A percentile compares a stretch with the other conserved stretches of the same genome.
phyloP scores from a whole-genome alignment of 2,329 filamentous ascomycete genomes.

The Colletotrichum euphorbiae region DNA sequence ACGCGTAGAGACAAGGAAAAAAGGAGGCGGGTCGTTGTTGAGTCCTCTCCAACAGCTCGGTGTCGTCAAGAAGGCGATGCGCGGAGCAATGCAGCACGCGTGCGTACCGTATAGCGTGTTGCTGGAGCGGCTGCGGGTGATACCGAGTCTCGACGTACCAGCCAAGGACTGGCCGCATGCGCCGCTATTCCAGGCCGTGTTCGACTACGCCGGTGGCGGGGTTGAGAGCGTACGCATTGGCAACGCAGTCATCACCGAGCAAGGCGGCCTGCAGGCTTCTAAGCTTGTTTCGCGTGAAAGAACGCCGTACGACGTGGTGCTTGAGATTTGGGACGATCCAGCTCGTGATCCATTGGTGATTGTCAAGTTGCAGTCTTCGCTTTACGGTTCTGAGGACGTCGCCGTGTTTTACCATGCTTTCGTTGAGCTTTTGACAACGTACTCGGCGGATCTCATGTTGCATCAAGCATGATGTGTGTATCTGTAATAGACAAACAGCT shows the following conservation, averaged over 20 bases:
- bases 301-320: constrained; percentile 25
- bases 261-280: background rate
- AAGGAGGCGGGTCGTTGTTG: background rate
- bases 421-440: background rate
- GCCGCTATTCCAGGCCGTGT: constrained; percentile 22
- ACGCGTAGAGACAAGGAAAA: constrained; percentile 46
- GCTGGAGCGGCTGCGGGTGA: background rate
- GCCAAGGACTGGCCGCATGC: constrained; percentile 10
- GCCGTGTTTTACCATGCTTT: background rate
- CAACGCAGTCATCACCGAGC: constrained; percentile 2
- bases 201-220: constrained; percentile 15
- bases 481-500: background rate
- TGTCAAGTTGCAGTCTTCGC: constrained; percentile 17
- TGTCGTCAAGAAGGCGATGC: constrained; percentile 1
- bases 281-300: constrained; percentile 15
- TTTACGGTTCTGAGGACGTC: background rate
- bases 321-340: constrained; percentile 16
- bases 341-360: constrained; percentile 11
- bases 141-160: background rate
- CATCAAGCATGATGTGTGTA: background rate
- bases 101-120: background rate
- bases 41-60: background rate
- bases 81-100: background rate
- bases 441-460: background rate
- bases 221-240: constrained; percentile 14